Evolutionary conservation across 163 green algal genomes (phyloP).

Genomic region (Scenedesmus sp.): DNA sequence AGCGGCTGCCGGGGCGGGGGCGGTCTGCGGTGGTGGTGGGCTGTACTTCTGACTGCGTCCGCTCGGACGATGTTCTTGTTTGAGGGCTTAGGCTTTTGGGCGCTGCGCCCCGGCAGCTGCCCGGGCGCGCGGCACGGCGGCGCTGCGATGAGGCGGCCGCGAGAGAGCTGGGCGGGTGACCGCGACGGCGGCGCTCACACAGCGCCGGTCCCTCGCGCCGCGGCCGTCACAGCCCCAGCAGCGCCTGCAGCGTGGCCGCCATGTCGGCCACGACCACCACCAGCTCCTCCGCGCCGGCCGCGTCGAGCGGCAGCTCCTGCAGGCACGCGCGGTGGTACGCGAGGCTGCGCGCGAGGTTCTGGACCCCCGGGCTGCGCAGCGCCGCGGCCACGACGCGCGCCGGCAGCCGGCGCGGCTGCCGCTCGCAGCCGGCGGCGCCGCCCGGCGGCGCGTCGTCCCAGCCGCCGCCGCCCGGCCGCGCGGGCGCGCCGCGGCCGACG

Average conservation of each 20-base stretch:
- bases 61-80: no score
- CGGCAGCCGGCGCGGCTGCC: conserved; percentile 11
- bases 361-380: conserved; percentile 52
- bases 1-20: no score
- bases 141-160: no score
- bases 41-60: no score
- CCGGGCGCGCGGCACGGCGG: no score
- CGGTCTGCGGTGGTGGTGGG: no score
- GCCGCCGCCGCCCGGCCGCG: neutral
- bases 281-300: neutral
- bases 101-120: no score
- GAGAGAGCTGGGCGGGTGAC: no score
- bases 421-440: neutral
- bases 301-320: conserved; percentile 32
- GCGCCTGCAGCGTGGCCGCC: neutral
- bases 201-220: neutral
- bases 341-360: conserved; percentile 64
- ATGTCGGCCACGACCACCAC: neutral
- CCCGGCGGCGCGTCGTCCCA: neutral
- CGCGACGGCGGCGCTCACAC: no score
- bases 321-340: conserved; percentile 58
- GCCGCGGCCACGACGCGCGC: conserved; percentile 46
- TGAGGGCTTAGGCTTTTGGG: no score
- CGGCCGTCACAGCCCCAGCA: neutral
- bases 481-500: neutral